These are phyloP conservation scores for Catharanthus roseus DNA, from an alignment of 257 asterid genomes.

Conservation along the genomic window DNA sequence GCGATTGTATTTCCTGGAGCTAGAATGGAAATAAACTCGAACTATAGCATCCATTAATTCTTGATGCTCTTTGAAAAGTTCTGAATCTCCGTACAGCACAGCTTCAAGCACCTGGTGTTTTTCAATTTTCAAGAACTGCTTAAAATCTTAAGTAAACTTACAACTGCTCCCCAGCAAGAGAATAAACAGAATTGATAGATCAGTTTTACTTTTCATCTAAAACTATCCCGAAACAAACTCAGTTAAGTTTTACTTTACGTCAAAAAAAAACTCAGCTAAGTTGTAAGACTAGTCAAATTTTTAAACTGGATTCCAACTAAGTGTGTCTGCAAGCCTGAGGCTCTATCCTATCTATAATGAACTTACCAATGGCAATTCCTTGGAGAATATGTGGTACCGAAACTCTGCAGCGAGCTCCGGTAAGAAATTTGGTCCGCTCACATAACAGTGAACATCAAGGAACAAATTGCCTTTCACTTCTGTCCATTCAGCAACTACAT, in stretches of 20 bases:
- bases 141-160: background rate
- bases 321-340: background rate
- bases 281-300: background rate
- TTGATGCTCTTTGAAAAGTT: constrained; percentile 51
- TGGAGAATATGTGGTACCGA: constrained; percentile 87
- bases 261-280: no score
- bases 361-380: constrained; percentile 85
- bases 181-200: no score
- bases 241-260: no score
- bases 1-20: constrained; percentile 66
- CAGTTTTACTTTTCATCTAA: no score
- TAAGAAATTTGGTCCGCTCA: constrained; percentile 67
- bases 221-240: background rate
- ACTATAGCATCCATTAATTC: constrained; percentile 70
- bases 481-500: constrained; percentile 93
- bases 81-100: constrained; percentile 73
- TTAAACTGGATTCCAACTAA: background rate
- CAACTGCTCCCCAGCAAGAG: background rate
- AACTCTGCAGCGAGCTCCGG: constrained; percentile 80
- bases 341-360: background rate
- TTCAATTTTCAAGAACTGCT: background rate
- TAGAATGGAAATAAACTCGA: constrained; percentile 81
- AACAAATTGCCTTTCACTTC: constrained; percentile 57
- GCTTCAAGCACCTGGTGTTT: constrained; percentile 75
- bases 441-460: constrained; percentile 84